Conservation (phyloP, 192 early-diverging fungal genomes). For the Kickxella alabastrina region DNA sequence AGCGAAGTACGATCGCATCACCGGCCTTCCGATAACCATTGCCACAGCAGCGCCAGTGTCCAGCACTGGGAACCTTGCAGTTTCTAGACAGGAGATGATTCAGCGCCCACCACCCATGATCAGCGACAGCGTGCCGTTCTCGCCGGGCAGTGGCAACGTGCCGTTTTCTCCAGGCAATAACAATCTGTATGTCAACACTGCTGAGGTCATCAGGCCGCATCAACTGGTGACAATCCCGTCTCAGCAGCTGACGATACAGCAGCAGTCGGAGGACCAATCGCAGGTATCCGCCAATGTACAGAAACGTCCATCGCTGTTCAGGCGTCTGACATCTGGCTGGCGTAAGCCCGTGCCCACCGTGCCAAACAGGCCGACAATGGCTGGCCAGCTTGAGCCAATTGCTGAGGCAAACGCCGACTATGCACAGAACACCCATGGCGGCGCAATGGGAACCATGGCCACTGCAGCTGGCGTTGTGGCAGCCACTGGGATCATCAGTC, state of each 20-base stretch:
- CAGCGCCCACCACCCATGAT: too few species aligned
- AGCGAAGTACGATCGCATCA: too few species aligned
- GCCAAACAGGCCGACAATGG: not conserved
- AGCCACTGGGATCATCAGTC: conserved; percentile 13
- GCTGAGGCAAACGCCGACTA: conserved; percentile 11
- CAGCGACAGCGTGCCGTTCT: too few species aligned
- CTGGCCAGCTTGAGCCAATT: conserved; percentile 17
- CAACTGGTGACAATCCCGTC: too few species aligned
- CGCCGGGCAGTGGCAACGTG: too few species aligned
- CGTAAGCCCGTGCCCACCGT: conserved; percentile 21
- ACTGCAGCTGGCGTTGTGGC: conserved; percentile 7
- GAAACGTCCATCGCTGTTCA: conserved; percentile 40
- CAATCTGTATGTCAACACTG: too few species aligned
- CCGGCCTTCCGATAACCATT: not conserved
- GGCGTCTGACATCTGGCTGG: conserved; percentile 46
- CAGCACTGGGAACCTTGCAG: too few species aligned
- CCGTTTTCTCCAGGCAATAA: too few species aligned
- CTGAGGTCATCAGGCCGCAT: too few species aligned
- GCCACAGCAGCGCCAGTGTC: not conserved
- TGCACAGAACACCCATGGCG: not conserved
- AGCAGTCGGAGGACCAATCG: conserved; percentile 7
- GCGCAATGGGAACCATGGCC: not conserved
- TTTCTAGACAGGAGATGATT: conserved; percentile 18
- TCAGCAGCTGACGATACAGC: conserved; percentile 1
- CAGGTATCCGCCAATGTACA: conserved; percentile 3